These are phyloP conservation scores for Picea mariana DNA, from an alignment of 83 land plant species.

Conservation along the genomic window DNA sequence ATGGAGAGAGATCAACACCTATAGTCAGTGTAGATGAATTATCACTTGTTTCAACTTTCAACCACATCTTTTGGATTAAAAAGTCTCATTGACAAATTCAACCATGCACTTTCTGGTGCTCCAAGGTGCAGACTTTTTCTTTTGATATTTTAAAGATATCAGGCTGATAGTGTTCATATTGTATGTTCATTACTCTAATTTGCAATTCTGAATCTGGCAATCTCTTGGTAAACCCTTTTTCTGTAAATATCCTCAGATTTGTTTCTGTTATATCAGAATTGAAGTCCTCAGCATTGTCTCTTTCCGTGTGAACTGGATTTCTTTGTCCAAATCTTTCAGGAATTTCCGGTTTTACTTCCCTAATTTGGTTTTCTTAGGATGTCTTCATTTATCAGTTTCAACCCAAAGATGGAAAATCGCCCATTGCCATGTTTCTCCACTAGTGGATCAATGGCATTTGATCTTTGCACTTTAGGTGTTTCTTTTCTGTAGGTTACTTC, in stretches of 20 bases:
- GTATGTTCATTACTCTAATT: conserved; percentile 10
- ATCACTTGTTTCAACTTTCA: neutral
- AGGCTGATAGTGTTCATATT: neutral
- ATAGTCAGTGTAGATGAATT: conserved; percentile 21
- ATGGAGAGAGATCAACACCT: conserved; percentile 22
- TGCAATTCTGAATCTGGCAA: neutral
- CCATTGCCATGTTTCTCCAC: conserved; percentile 6
- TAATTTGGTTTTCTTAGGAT: conserved; percentile 20
- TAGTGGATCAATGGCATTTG: conserved; percentile 22
- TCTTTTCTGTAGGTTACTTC: conserved; percentile 27
- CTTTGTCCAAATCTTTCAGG: conserved; percentile 33
- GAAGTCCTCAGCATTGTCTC: neutral
- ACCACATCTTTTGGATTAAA: conserved; percentile 11
- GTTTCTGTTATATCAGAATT: no score
- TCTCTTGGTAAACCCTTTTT: no score
- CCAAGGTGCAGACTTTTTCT: conserved; percentile 21
- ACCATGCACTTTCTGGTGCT: conserved; percentile 21
- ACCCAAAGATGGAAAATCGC: conserved; percentile 15
- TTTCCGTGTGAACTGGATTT: conserved; percentile 10
- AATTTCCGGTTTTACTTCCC: conserved; percentile 15
- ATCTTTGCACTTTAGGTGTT: conserved; percentile 33
- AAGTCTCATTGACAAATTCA: conserved; percentile 21
- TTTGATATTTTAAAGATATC: neutral
- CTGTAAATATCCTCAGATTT: no score
- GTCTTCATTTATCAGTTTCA: conserved; percentile 35